A percentile compares a stretch with the other conserved stretches of the same genome.
Conservation (phyloP, 495 filamentous ascomycete genomes). For the Aspergillus baeticus region DNA sequence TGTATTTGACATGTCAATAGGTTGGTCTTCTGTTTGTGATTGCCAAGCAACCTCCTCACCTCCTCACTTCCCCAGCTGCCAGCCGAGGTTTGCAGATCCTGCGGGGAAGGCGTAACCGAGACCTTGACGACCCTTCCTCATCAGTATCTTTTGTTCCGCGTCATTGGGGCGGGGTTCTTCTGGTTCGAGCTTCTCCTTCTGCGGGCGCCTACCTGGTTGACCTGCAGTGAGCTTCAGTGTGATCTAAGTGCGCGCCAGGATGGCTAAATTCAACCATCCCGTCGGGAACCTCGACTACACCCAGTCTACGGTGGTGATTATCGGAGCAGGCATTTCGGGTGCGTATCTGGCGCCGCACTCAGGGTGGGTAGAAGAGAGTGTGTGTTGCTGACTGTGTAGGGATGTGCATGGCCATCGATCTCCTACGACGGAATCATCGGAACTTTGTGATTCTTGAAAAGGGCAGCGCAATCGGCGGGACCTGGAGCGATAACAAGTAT, state of each 20-base stretch:
- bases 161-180: not conserved
- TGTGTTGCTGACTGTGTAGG: constrained; percentile 23
- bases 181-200: not conserved
- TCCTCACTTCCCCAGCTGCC: too few relatives aligned
- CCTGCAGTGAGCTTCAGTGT: not conserved
- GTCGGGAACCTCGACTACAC: constrained; percentile 12
- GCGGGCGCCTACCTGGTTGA: too few relatives aligned
- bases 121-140: too few relatives aligned
- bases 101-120: too few relatives aligned
- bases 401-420: constrained; percentile 57
- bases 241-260: not conserved
- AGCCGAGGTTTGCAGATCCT: too few relatives aligned
- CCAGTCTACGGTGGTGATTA: constrained; percentile 13
- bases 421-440: constrained; percentile 49
- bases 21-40: too few relatives aligned
- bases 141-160: too few relatives aligned
- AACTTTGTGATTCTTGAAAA: constrained; percentile 59
- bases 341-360: too few relatives aligned
- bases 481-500: constrained; percentile 56
- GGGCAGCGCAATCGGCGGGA: constrained; percentile 52
- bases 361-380: not conserved
- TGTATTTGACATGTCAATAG: too few relatives aligned
- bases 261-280: not conserved
- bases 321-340: constrained; percentile 12
- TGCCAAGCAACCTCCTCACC: too few relatives aligned